phyloP scores from a whole-genome alignment of 768 basidiomycete species.

The Leucogyrophana mollusca region DNA sequence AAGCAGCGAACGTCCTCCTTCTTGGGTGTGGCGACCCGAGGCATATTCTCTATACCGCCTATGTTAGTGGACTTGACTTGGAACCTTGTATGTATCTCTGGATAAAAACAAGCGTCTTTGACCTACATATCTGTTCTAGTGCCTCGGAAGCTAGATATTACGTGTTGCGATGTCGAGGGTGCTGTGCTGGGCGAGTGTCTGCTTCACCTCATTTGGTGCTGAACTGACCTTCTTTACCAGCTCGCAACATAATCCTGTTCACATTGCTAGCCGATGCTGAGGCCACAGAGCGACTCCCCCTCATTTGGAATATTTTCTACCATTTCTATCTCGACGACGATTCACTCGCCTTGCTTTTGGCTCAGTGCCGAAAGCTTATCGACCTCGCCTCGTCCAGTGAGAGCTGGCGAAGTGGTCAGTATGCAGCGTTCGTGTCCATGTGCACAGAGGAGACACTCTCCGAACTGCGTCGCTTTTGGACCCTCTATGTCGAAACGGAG shows the following conservation, averaged over 20 bases:
- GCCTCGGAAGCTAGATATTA: slow-evolving; percentile 23
- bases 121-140: slow-evolving; percentile 8
- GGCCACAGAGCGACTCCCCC: slow-evolving; percentile 11
- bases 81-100: slow-evolving; percentile 7
- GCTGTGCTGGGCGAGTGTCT: slow-evolving; percentile 25
- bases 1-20: slow-evolving; percentile 47
- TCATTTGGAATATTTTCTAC: slow-evolving; percentile 31
- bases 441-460: slow-evolving; percentile 23
- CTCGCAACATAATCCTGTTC: slow-evolving; percentile 28
- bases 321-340: slow-evolving; percentile 24
- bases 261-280: slow-evolving; percentile 25
- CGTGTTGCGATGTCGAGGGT: slow-evolving; percentile 28
- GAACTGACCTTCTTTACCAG: slow-evolving; percentile 5
- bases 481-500: slow-evolving; percentile 11
- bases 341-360: slow-evolving; percentile 21
- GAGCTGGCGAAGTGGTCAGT: slow-evolving; percentile 26
- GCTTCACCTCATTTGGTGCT: background rate
- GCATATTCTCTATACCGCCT: slow-evolving; percentile 50
- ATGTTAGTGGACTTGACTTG: slow-evolving; percentile 12
- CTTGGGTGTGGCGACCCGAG: slow-evolving; percentile 59
- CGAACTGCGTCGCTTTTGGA: slow-evolving; percentile 21
- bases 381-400: slow-evolving; percentile 13
- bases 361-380: slow-evolving; percentile 25
- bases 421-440: slow-evolving; percentile 20
- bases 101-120: background rate